Percentiles rank a stretch among this genome's conserved stretches.
These are phyloP conservation scores for Calonectria hongkongensis DNA, from an alignment of 2,329 filamentous ascomycete genomes.

Conservation along the genomic window DNA sequence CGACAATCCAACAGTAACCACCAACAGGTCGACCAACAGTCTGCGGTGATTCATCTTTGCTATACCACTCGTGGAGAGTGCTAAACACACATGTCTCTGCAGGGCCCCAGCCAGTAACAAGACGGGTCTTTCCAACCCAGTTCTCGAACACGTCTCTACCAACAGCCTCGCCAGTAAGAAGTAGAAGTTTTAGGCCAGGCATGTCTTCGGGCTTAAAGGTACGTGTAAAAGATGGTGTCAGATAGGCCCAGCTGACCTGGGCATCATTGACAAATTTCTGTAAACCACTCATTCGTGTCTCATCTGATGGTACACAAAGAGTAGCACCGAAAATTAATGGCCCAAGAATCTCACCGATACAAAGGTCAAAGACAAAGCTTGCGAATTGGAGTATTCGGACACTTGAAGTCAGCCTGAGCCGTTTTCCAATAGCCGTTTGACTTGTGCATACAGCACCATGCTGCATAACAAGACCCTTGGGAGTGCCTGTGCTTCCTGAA, in stretches of 20 bases:
- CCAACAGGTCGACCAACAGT: constrained; percentile 12
- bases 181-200: not conserved
- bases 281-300: constrained; percentile 5
- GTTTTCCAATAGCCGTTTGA: constrained; percentile 4
- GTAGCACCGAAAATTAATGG: constrained; percentile 11
- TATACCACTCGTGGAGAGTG: constrained; percentile 8
- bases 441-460: constrained; percentile 16
- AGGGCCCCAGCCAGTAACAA: constrained; percentile 18
- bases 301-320: constrained; percentile 14
- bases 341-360: constrained; percentile 12
- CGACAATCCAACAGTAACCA: constrained; percentile 16
- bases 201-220: constrained; percentile 16
- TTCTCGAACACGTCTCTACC: constrained; percentile 15
- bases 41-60: constrained; percentile 7
- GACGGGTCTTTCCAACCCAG: constrained; percentile 12
- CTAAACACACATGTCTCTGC: constrained; percentile 12
- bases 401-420: not conserved
- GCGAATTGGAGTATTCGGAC: constrained; percentile 14
- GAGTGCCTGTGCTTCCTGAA: constrained; percentile 32
- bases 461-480: constrained; percentile 39
- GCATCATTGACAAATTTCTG: not conserved
- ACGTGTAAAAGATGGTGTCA: constrained; percentile 1
- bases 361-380: constrained; percentile 15
- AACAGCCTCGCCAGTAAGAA: constrained; percentile 14
- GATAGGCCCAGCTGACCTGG: not conserved